Conservation (phyloP, 257 asterid species). For the Parsonsia alboflavescens region DNA sequence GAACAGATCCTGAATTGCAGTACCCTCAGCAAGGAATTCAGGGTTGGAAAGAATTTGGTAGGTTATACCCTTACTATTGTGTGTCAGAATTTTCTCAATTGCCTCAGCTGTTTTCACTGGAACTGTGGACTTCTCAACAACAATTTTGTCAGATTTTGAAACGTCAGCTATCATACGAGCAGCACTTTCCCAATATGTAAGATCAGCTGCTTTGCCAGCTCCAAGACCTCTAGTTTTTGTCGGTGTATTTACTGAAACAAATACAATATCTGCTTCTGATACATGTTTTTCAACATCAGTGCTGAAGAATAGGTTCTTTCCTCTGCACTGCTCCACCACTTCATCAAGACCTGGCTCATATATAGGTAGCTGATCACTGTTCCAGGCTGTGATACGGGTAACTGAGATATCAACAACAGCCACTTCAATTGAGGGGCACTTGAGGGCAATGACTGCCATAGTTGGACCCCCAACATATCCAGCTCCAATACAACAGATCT, state of each 20-base stretch:
- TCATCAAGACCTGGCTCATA: constrained; percentile 37
- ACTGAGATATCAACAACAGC: constrained; percentile 33
- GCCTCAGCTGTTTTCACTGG: constrained; percentile 39
- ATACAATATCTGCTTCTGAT: constrained; percentile 30
- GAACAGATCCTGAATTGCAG: constrained; percentile 33
- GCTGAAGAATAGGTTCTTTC: constrained; percentile 34
- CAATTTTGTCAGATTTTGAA: constrained; percentile 29
- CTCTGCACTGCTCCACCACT: constrained; percentile 33
- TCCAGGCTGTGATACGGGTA: constrained; percentile 31
- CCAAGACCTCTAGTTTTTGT: constrained; percentile 32
- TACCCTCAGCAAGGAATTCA: constrained; percentile 36
- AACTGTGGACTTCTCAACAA: constrained; percentile 35
- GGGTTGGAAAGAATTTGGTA: constrained; percentile 33
- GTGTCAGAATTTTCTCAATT: constrained; percentile 31
- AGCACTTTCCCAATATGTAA: constrained; percentile 39
- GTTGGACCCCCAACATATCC: constrained; percentile 43
- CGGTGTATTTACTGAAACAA: constrained; percentile 36
- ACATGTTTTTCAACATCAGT: constrained; percentile 32
- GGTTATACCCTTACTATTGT: constrained; percentile 33
- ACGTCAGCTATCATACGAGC: constrained; percentile 38
- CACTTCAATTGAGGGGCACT: constrained; percentile 34
- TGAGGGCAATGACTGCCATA: constrained; percentile 36
- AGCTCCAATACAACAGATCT: constrained; percentile 38
- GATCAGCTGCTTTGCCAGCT: constrained; percentile 42
- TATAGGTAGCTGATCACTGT: constrained; percentile 31